Evolutionary conservation across 2,329 filamentous ascomycete species (phyloP), one percentile per base, ranked within the genome.

Genomic region (Clonostachys solani): DNA sequence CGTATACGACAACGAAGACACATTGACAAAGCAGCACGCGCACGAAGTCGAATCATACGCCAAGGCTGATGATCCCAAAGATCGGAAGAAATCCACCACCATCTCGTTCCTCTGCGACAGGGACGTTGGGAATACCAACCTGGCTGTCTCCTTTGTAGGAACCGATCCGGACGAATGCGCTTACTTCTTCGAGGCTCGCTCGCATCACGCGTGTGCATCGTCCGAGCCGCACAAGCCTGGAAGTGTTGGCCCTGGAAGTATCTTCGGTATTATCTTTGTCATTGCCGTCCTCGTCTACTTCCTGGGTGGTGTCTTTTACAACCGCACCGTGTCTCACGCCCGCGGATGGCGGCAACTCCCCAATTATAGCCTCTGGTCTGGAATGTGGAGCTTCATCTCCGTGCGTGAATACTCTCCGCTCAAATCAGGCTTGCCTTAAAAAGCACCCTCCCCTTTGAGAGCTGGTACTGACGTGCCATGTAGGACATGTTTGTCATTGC

Each of bases 141-240:
- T 91, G 5, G 78, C 80, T 5, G 75, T 94, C 36, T 90, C 89
- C 17, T 99, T 96, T 63, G 86, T 97, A 49, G 89, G 88, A 49
- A 72, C 74, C 40, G 86, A 92, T 51, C 86, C 89, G 38, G 92
- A 97, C 62, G 86, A 95, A 50, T 99, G 94, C 75, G 83, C 89
- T 33, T 99, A 97, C 69, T 88, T 95, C 68, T 99, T 99, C 71
- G 92, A 97, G 65, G 86, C 92, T 44, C 87, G 92, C 54, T 94
- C 89, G 19, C 78, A 81, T 42, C 87, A 90, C 55, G 92, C 92
- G 12, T 99, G 94, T 58, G 74, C 78, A 12, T 74, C 74, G 47
- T 76, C 78, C 41, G 80, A 84, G 60, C 83, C 85, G 48, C 83
- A 87, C 64, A 89, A 87, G 63, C 75, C 89, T 69, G 68, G 92